Conservation (phyloP, 2,329 filamentous ascomycete species). For the Paraphoma sp. region DNA sequence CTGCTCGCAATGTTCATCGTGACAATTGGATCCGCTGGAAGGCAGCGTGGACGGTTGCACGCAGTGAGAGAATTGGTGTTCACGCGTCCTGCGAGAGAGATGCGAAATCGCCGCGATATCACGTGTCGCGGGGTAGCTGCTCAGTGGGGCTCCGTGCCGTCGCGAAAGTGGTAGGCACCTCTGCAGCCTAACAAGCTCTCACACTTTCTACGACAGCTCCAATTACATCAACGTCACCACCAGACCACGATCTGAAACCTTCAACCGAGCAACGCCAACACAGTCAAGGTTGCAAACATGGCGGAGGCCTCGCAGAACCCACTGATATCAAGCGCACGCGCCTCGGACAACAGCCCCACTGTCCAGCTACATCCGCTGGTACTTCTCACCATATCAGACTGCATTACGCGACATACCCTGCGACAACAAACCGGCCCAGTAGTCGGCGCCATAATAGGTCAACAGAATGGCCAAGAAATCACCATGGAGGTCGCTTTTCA, state of each 20-base stretch:
- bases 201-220: constrained; percentile 1
- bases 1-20: background rate
- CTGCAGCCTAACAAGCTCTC: constrained; percentile 4
- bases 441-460: constrained; percentile 86
- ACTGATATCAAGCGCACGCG: constrained; percentile 52
- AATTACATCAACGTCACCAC: background rate
- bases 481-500: constrained; percentile 95
- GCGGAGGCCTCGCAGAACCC: constrained; percentile 47
- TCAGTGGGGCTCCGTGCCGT: background rate
- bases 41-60: background rate
- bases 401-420: constrained; percentile 88
- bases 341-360: constrained; percentile 75
- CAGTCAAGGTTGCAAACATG: constrained; percentile 34
- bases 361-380: constrained; percentile 91
- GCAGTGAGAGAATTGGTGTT: too few relatives aligned
- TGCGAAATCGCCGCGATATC: constrained; percentile 1
- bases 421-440: constrained; percentile 77
- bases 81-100: background rate
- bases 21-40: background rate
- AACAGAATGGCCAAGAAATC: constrained; percentile 88
- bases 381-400: constrained; percentile 94
- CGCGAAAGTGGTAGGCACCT: constrained; percentile 6
- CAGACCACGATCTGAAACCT: background rate
- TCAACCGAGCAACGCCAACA: background rate
- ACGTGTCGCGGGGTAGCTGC: constrained; percentile 3